Evolutionary conservation across 2,329 filamentous ascomycete species (phyloP), one percentile per base, ranked within the genome.

Genomic region (Pyrenophora seminiperda): DNA sequence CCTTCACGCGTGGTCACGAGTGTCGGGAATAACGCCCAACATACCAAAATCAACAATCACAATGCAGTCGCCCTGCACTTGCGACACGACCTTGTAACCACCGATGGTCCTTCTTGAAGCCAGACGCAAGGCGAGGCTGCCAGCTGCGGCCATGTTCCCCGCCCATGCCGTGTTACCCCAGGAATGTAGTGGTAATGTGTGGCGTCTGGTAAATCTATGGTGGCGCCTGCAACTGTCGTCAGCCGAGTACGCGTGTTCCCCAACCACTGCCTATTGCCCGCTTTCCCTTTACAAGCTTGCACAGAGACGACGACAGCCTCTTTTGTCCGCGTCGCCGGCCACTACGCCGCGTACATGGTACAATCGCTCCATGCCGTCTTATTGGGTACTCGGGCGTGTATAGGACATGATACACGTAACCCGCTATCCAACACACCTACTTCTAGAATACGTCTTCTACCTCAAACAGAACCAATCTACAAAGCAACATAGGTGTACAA

Each of bases 221-320:
- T 33, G 22, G 24, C 24, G 10, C 24, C 24, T 27, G 32, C 40
- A 33, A 18, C 29, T 17, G 40, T 42, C 40, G 40, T 42, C 22
- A 42, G 40, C 29, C 19, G 40, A 33, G 31, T 22, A 42, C 40
- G 40, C 13, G 40, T 42, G 30, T 33, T 34, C 30, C 32, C 30
- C 19, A 34, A 33, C 30, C 30, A 20, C 33, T 34, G 30, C 9
- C 30, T 19, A 20, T 30, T 34, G 30, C 9, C 30, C 14, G 22
- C 24, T 27, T 27, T 27, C 24, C 13, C 24, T 27, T 27, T 27
- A 10, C 24, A 27, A 11, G 37, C 27, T 11, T 15, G 19, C 40
- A 14, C 40, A 24, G 19, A 20, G n/a, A 33, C 18, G 22, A 22
- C 18, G 19, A 19, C 14, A 33, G 30, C 41, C 31, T 36, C 19